Conservation (phyloP, 352 stramenopile species). For the Phytophthora tubulina region DNA sequence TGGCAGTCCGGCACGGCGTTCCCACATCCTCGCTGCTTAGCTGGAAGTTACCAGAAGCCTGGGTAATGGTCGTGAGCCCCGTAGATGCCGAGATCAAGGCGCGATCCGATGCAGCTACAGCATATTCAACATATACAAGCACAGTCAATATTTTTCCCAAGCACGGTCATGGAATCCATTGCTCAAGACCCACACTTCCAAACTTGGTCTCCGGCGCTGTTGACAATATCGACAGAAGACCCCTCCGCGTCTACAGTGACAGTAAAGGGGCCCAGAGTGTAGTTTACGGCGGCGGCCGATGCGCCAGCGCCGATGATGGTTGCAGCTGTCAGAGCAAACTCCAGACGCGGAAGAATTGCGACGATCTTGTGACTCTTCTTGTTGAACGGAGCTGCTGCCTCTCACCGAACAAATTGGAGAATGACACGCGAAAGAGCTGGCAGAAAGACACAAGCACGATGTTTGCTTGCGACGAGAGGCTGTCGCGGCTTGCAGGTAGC, state of each 20-base stretch:
- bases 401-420: conserved; percentile 21
- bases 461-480: conserved; percentile 4
- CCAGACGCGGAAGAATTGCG: conserved; percentile 20
- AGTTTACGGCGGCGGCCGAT: conserved; percentile 5
- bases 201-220: conserved; percentile 36
- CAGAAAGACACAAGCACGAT: background rate
- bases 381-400: conserved; percentile 2
- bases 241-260: conserved; percentile 21
- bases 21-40: conserved; percentile 27
- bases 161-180: background rate
- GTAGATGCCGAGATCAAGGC: conserved; percentile 37
- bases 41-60: conserved; percentile 40
- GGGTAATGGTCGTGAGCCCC: conserved; percentile 36
- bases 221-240: conserved; percentile 25
- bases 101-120: conserved; percentile 27
- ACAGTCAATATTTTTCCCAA: conserved; percentile 6
- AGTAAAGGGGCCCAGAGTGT: conserved; percentile 28
- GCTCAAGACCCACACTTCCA: conserved; percentile 29
- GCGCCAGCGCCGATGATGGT: background rate
- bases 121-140: background rate
- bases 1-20: conserved; percentile 2
- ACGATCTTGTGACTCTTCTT: conserved; percentile 13
- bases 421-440: conserved; percentile 6
- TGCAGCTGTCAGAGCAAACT: conserved; percentile 9
- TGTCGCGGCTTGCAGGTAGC: background rate